Conservation (phyloP, 2,329 filamentous ascomycete species). For the Teratosphaeria epicoccoides region DNA sequence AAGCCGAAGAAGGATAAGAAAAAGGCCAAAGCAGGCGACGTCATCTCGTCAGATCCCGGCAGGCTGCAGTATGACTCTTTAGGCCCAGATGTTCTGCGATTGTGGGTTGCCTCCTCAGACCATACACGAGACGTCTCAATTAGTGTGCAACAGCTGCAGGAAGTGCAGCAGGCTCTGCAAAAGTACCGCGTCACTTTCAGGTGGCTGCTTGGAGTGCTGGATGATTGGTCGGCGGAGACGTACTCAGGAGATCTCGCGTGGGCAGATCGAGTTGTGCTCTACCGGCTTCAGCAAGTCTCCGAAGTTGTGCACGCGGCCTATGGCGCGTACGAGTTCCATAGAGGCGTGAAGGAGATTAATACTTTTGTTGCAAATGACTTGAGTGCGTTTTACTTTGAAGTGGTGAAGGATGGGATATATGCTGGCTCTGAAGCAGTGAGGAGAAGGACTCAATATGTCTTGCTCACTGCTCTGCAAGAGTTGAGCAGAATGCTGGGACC, state of each 20-base stretch:
- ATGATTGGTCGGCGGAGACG: conserved; percentile 16
- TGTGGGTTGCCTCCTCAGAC: conserved; percentile 88
- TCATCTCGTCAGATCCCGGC: conserved; percentile 20
- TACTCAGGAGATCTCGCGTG: conserved; percentile 24
- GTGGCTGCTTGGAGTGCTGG: conserved; percentile 66
- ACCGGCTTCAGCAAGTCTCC: conserved; percentile 60
- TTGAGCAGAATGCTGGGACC: conserved; percentile 71
- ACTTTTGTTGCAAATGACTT: conserved; percentile 73
- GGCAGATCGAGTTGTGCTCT: conserved; percentile 61
- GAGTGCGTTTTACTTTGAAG: conserved; percentile 89
- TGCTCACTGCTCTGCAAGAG: conserved; percentile 55
- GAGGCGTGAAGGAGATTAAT: conserved; percentile 61
- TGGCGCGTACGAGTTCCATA: conserved; percentile 69
- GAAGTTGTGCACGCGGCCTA: conserved; percentile 55
- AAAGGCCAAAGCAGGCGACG: conserved; percentile 29
- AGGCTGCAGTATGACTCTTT: conserved; percentile 34
- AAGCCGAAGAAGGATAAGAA: conserved; percentile 36
- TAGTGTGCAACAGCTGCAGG: conserved; percentile 63
- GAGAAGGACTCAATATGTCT: conserved; percentile 44
- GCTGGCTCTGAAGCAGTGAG: conserved; percentile 61
- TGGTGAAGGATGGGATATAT: conserved; percentile 84
- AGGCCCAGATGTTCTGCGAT: conserved; percentile 73
- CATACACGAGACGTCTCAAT: conserved; percentile 82
- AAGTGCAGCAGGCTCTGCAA: conserved; percentile 64
- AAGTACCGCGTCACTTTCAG: conserved; percentile 87